A percentile compares a stretch with the other conserved stretches of the same genome.
phyloP scores from a whole-genome alignment of 768 basidiomycete species.

The Leccinum fibrillosum region DNA sequence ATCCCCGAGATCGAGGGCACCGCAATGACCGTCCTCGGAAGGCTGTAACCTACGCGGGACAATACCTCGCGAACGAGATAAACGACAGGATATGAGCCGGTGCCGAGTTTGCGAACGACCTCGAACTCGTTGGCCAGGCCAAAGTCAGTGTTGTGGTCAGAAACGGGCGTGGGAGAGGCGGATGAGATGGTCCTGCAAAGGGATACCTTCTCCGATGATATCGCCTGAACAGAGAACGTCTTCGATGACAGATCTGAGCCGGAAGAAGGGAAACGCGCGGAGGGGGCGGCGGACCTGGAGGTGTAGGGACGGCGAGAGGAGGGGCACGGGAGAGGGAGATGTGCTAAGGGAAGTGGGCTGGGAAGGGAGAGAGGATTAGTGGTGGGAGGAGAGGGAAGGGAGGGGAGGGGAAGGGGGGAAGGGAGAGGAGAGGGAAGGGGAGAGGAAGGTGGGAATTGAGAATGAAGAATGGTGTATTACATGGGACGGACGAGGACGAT shows the following conservation, averaged over 20 bases:
- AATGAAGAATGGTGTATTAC: conserved; percentile 11
- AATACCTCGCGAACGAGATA: conserved; percentile 82
- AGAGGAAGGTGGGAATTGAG: not conserved
- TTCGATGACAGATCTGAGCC: conserved; percentile 31
- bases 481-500: conserved; percentile 22
- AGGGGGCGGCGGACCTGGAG: conserved; percentile 34
- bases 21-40: conserved; percentile 56
- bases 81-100: conserved; percentile 91
- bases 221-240: conserved; percentile 73
- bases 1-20: conserved; percentile 53
- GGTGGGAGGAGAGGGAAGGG: conserved; percentile 27
- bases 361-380: conserved; percentile 34
- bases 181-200: conserved; percentile 65
- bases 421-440: conserved; percentile 24
- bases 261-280: conserved; percentile 16
- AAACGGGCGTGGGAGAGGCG: conserved; percentile 44
- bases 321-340: conserved; percentile 30
- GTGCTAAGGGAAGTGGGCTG: conserved; percentile 33
- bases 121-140: conserved; percentile 71
- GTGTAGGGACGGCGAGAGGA: conserved; percentile 34
- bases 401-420: conserved; percentile 30
- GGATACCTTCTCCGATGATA: conserved; percentile 63
- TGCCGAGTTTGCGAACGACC: conserved; percentile 82
- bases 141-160: conserved; percentile 33
- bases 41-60: conserved; percentile 30